phyloP scores from a whole-genome alignment of 1,284 basidiomycete genomes.

The Cystobasidium pallidum region DNA sequence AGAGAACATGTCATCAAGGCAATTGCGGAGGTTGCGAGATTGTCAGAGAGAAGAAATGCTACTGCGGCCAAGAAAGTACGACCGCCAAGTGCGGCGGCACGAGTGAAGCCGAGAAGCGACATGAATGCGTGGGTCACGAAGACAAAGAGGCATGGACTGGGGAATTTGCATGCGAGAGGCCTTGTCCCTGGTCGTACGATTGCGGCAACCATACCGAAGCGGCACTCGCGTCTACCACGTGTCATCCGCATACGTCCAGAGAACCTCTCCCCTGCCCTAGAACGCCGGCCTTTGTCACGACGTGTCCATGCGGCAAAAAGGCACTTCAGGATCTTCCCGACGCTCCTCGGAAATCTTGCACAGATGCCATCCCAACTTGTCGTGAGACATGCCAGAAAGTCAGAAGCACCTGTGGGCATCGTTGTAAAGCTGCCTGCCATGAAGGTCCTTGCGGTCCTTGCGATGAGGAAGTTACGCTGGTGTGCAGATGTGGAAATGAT shows the following conservation, averaged over 20 bases:
- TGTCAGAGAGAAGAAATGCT: slow-evolving; percentile 51
- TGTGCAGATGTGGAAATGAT: slow-evolving; percentile 52
- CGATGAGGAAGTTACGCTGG: slow-evolving; percentile 47
- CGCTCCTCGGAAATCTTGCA: slow-evolving; percentile 65
- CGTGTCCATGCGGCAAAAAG: slow-evolving; percentile 79
- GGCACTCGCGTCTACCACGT: slow-evolving; percentile 52
- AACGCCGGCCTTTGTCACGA: slow-evolving; percentile 68
- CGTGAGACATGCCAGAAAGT: slow-evolving; percentile 68
- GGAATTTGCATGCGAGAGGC: slow-evolving; percentile 67
- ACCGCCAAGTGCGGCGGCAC: slow-evolving; percentile 46
- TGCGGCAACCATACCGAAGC: slow-evolving; percentile 73
- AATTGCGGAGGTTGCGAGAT: slow-evolving; percentile 48
- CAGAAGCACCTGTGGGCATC: slow-evolving; percentile 68
- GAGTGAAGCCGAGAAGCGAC: slow-evolving; percentile 4
- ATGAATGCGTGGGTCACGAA: slow-evolving; percentile 1
- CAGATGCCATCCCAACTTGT: slow-evolving; percentile 78
- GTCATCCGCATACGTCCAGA: slow-evolving; percentile 69
- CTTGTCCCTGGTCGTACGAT: slow-evolving; percentile 71
- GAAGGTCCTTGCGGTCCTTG: slow-evolving; percentile 57
- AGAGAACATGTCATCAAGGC: slow-evolving; percentile 49
- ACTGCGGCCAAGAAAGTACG: slow-evolving; percentile 47
- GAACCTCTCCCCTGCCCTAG: slow-evolving; percentile 68
- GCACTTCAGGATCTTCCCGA: slow-evolving; percentile 60
- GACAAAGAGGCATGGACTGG: slow-evolving; percentile 65
- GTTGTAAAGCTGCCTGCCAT: slow-evolving; percentile 66